Evolutionary conservation across 208 protist species (phyloP).

Genomic region (Herpetomonas muscarum): DNA sequence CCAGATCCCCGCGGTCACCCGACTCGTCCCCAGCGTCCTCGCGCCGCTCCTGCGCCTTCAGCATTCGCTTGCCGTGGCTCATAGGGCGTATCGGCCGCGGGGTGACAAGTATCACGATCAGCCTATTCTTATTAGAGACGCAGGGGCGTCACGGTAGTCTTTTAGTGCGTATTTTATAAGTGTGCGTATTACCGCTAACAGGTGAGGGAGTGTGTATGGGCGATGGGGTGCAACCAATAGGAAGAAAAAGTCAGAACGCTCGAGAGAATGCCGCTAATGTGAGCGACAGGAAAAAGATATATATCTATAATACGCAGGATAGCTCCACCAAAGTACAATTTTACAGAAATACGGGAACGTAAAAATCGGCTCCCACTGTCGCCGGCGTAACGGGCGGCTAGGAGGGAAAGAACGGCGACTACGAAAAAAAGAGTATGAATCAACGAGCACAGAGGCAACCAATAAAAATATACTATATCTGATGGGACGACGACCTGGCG

Average conservation of each 20-base stretch:
- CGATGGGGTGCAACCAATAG: neutral
- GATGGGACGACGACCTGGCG: neutral
- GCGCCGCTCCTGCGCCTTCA: slow-evolving; percentile 43
- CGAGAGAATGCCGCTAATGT: neutral
- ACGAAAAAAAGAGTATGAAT: neutral
- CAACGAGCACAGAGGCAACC: neutral
- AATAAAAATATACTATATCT: neutral
- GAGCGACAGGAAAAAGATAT: neutral
- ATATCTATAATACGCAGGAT: too few relatives aligned
- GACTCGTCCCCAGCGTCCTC: slow-evolving; percentile 20
- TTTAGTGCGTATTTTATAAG: too few relatives aligned
- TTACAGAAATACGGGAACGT: too few relatives aligned
- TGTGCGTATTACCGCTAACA: neutral
- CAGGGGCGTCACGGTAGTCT: too few relatives aligned
- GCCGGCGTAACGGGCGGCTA: neutral
- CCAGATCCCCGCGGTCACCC: neutral
- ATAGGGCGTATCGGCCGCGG: too few relatives aligned
- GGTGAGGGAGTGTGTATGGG: neutral
- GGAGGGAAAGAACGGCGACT: neutral
- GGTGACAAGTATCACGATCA: neutral
- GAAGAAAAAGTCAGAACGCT: neutral
- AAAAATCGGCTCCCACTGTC: neutral
- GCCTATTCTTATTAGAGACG: neutral
- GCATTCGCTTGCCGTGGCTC: slow-evolving; percentile 43
- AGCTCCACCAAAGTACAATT: too few relatives aligned